phyloP scores from a whole-genome alignment of 257 asterid genomes.

The Perilla frutescens region DNA sequence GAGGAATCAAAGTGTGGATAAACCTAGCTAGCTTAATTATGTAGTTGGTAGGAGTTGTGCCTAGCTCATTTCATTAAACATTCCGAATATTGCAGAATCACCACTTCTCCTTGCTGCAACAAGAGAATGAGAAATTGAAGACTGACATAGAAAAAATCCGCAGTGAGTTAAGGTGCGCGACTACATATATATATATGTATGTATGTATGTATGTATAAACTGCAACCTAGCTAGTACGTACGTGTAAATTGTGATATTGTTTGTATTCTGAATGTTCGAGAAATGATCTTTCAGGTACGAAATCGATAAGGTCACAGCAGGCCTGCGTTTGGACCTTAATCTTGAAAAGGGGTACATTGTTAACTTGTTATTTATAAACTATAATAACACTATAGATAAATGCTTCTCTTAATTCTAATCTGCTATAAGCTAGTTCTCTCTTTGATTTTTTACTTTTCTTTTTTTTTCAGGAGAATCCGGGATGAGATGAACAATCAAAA shows the following conservation, averaged over 20 bases:
- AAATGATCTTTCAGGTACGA: slow-evolving; percentile 68
- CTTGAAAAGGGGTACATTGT: slow-evolving; percentile 87
- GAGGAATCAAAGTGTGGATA: too few species aligned
- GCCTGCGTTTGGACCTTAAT: slow-evolving; percentile 93
- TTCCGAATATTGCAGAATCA: slow-evolving; percentile 58
- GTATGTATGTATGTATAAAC: too few species aligned
- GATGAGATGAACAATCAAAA: slow-evolving; percentile 85
- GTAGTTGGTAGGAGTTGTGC: too few species aligned
- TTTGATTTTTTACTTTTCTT: not conserved
- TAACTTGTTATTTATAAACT: not conserved
- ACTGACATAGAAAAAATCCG: slow-evolving; percentile 86
- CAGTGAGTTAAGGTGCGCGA: slow-evolving; percentile 69
- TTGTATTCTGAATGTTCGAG: slow-evolving; percentile 21
- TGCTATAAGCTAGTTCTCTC: not conserved
- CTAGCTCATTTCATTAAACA: not conserved
- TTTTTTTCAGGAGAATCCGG: slow-evolving; percentile 79
- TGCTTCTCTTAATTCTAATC: not conserved
- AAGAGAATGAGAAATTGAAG: slow-evolving; percentile 76
- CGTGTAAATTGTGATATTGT: not conserved
- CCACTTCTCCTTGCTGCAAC: slow-evolving; percentile 56
- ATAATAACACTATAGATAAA: too few species aligned
- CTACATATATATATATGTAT: not conserved
- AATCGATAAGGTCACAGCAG: slow-evolving; percentile 91
- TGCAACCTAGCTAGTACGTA: not conserved
- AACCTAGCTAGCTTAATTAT: too few species aligned